Evolutionary conservation across 257 asterid species (phyloP).

Genomic region (Lycium barbarum): DNA sequence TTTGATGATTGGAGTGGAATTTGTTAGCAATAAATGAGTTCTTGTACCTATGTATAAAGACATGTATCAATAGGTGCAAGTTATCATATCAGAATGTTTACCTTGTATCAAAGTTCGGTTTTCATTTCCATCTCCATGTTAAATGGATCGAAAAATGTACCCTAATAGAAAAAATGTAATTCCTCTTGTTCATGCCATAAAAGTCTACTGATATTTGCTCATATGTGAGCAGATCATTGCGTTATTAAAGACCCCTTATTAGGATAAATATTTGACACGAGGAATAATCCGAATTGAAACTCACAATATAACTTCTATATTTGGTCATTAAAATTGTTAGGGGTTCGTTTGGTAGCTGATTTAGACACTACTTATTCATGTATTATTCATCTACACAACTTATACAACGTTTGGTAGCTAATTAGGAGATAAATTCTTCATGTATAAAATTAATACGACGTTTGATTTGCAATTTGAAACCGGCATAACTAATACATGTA

Average conservation of each 20-base stretch:
- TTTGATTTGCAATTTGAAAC: no score
- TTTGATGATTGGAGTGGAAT: background rate
- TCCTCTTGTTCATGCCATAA: background rate
- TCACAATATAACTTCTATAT: background rate
- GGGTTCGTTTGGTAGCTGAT: no score
- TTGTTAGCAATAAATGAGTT: background rate
- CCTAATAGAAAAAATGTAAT: background rate
- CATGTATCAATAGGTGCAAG: background rate
- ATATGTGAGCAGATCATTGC: background rate
- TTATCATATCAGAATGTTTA: background rate
- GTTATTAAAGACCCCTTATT: background rate
- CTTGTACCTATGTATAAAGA: background rate
- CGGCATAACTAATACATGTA: no score
- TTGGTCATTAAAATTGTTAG: no score
- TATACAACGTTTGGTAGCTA: no score
- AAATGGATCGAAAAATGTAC: background rate
- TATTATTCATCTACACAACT: no score
- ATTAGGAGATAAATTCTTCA: no score
- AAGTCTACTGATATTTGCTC: background rate
- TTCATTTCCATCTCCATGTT: background rate
- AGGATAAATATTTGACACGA: background rate
- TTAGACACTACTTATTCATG: no score
- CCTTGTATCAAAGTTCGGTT: background rate
- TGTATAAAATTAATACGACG: no score
- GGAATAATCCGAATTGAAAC: background rate